Conservation (phyloP, 1,284 basidiomycete species). For the Salmacisia buchloeana region DNA sequence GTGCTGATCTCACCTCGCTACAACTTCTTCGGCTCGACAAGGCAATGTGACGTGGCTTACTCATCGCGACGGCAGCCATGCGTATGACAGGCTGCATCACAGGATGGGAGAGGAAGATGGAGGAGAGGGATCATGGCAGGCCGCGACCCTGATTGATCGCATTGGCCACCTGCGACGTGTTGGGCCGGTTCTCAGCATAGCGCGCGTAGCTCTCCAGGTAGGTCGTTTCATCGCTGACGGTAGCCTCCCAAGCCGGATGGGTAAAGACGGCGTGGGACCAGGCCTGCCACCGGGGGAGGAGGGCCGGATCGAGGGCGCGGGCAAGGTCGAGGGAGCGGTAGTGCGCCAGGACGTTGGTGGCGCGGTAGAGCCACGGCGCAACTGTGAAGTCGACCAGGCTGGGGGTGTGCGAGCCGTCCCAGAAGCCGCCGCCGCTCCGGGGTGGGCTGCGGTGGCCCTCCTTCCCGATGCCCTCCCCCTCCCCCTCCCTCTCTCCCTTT, state of each 20-base stretch:
- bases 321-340: slow-evolving; percentile 62
- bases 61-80: too few relatives aligned
- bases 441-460: too few relatives aligned
- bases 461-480: slow-evolving; percentile 55
- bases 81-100: too few relatives aligned
- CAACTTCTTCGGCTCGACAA: too few relatives aligned
- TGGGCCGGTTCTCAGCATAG: slow-evolving; percentile 37
- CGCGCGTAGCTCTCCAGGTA: slow-evolving; percentile 66
- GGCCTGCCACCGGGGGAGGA: slow-evolving; percentile 55
- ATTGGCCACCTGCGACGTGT: slow-evolving; percentile 36
- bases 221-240: slow-evolving; percentile 65
- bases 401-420: slow-evolving; percentile 56
- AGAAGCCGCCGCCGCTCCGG: too few relatives aligned
- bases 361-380: slow-evolving; percentile 69
- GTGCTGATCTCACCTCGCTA: too few relatives aligned
- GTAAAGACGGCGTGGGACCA: slow-evolving; percentile 61
- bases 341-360: slow-evolving; percentile 63
- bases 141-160: slow-evolving; percentile 36
- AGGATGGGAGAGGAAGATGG: too few relatives aligned
- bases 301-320: slow-evolving; percentile 50
- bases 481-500: slow-evolving; percentile 46
- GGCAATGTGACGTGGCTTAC: too few relatives aligned
- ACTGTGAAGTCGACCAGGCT: slow-evolving; percentile 67
- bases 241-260: slow-evolving; percentile 64
- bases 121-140: neutral